A percentile compares a stretch with the other conserved stretches of the same genome.
Conservation (phyloP, 2,329 filamentous ascomycete genomes). For the Calonectria henricotiae region DNA sequence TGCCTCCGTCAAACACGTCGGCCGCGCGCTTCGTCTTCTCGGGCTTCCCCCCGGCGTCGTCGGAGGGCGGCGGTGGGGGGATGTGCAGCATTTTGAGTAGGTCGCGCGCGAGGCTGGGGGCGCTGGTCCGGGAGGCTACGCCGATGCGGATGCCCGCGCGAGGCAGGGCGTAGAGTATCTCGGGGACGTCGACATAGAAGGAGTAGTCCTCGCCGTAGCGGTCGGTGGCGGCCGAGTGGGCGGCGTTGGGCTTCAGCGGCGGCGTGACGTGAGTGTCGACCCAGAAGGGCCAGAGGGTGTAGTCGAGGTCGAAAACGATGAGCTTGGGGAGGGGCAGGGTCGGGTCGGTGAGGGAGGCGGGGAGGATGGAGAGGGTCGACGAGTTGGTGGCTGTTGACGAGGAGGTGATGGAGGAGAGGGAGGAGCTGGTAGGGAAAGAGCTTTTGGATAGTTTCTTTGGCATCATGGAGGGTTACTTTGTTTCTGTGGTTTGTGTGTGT, state of each 20-base stretch:
- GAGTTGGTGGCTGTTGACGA: slow-evolving; percentile 44
- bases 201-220: slow-evolving; percentile 76
- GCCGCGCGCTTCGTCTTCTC: slow-evolving; percentile 65
- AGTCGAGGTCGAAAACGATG: slow-evolving; percentile 96
- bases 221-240: slow-evolving; percentile 66
- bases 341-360: slow-evolving; percentile 67
- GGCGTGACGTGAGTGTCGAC: slow-evolving; percentile 91
- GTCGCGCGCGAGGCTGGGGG: slow-evolving; percentile 85
- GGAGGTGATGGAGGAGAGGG: slow-evolving; percentile 42
- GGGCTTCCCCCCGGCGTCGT: slow-evolving; percentile 45
- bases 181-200: slow-evolving; percentile 81
- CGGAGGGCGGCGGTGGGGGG: slow-evolving; percentile 55
- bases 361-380: slow-evolving; percentile 50
- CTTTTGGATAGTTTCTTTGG: slow-evolving; percentile 57
- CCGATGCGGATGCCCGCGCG: slow-evolving; percentile 70
- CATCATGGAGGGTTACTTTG: slow-evolving; percentile 44
- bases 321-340: slow-evolving; percentile 82
- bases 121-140: slow-evolving; percentile 85
- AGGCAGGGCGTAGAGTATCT: slow-evolving; percentile 75
- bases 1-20: slow-evolving; percentile 73
- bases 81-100: slow-evolving; percentile 84
- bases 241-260: slow-evolving; percentile 73
- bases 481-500: background rate
- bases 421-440: slow-evolving; percentile 45
- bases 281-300: slow-evolving; percentile 99